Evolutionary conservation across 169 alveolate species (phyloP).

Genomic region (Plasmodium chabaudi): DNA sequence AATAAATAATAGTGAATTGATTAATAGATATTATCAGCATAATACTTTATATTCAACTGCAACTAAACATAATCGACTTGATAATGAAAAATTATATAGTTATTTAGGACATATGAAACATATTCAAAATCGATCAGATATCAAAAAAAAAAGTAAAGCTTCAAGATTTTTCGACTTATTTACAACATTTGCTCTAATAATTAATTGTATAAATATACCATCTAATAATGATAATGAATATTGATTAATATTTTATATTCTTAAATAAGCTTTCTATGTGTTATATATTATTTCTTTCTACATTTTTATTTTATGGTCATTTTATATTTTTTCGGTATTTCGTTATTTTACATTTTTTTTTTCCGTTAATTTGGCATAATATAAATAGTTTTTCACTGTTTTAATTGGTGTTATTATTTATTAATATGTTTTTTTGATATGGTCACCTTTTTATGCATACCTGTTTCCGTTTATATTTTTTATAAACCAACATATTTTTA

Average conservation of each 20-base stretch:
- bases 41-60: slow-evolving; percentile 10
- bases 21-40: background rate
- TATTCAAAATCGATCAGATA: slow-evolving; percentile 45
- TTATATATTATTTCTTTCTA: background rate
- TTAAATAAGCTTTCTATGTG: no score
- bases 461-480: no score
- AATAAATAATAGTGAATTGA: slow-evolving; percentile 2
- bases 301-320: slow-evolving; percentile 2
- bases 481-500: no score
- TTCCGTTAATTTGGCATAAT: background rate
- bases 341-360: background rate
- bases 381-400: no score
- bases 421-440: no score
- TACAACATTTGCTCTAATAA: slow-evolving; percentile 67
- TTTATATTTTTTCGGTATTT: background rate
- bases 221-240: slow-evolving; percentile 68
- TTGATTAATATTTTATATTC: background rate
- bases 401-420: no score
- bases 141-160: slow-evolving; percentile 62
- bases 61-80: slow-evolving; percentile 8
- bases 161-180: slow-evolving; percentile 64
- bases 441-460: no score
- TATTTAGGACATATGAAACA: slow-evolving; percentile 45
- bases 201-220: slow-evolving; percentile 73
- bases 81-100: slow-evolving; percentile 42